Conservation (phyloP, 768 basidiomycete species). For the Leccinum uliginosum region DNA sequence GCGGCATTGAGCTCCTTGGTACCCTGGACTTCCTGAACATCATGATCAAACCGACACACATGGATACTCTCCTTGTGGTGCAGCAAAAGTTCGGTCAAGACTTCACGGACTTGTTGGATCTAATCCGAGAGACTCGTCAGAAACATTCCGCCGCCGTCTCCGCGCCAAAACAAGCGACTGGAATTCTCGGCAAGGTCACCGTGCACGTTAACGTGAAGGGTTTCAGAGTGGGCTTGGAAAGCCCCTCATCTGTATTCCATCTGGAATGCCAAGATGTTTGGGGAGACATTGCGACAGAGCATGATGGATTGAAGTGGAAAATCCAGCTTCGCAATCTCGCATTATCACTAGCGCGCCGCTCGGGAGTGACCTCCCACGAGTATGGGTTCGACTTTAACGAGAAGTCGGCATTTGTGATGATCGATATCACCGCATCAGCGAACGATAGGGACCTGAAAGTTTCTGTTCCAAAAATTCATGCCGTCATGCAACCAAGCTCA, state of each 20-base stretch:
- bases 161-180: slow-evolving; percentile 8
- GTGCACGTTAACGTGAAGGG: slow-evolving; percentile 69
- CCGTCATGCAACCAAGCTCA: slow-evolving; percentile 92
- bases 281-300: slow-evolving; percentile 49
- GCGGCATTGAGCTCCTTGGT: slow-evolving; percentile 47
- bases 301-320: slow-evolving; percentile 54
- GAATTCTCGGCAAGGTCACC: slow-evolving; percentile 33
- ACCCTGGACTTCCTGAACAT: slow-evolving; percentile 67
- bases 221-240: slow-evolving; percentile 76
- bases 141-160: slow-evolving; percentile 17
- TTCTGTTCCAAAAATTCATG: slow-evolving; percentile 72
- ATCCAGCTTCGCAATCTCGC: slow-evolving; percentile 70
- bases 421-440: slow-evolving; percentile 59
- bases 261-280: slow-evolving; percentile 74
- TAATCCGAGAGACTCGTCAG: slow-evolving; percentile 59
- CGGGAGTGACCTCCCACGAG: slow-evolving; percentile 31
- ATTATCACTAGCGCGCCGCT: slow-evolving; percentile 74
- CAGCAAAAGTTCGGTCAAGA: slow-evolving; percentile 90
- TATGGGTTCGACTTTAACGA: slow-evolving; percentile 53
- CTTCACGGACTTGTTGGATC: slow-evolving; percentile 70
- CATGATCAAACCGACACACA: slow-evolving; percentile 74
- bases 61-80: slow-evolving; percentile 78
- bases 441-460: slow-evolving; percentile 44
- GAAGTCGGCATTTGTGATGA: slow-evolving; percentile 76
- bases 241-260: slow-evolving; percentile 64